phyloP scores from a whole-genome alignment of 768 basidiomycete genomes.

The Boletus bicolor region DNA sequence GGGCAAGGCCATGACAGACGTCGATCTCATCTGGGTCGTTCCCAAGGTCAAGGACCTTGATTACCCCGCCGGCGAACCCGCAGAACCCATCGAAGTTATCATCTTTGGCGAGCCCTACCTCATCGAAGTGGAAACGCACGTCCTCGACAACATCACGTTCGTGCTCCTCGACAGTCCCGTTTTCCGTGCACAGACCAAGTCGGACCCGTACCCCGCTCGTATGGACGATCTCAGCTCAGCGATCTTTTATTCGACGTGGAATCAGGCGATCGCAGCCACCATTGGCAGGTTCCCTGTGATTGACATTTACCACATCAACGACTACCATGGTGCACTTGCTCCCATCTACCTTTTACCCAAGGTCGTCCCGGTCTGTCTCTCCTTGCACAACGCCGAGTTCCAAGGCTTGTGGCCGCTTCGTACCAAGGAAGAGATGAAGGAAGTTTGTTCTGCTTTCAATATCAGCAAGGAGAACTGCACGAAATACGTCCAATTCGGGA shows the following conservation, averaged over 20 bases:
- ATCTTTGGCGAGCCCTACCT: constrained; percentile 96
- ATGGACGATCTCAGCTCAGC: constrained; percentile 97
- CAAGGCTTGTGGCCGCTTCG: constrained; percentile 95
- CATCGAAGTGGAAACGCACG: constrained; percentile 92
- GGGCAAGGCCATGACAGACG: constrained; percentile 98
- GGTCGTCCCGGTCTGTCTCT: constrained; percentile 85
- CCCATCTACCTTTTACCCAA: constrained; percentile 90
- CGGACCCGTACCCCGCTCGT: constrained; percentile 93
- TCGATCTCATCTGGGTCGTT: constrained; percentile 89
- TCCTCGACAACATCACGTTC: constrained; percentile 92
- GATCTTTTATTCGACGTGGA: constrained; percentile 98
- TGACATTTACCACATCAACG: constrained; percentile 93
- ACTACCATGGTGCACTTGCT: constrained; percentile 91
- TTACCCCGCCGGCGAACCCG: constrained; percentile 87
- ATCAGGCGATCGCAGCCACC: constrained; percentile 91
- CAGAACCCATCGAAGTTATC: constrained; percentile 92
- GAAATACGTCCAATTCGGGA: constrained; percentile 97
- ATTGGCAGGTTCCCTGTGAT: constrained; percentile 83
- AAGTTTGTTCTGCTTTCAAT: constrained; percentile 97
- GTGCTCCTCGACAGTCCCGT: constrained; percentile 93
- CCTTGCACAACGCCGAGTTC: constrained; percentile 96
- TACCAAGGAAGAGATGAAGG: constrained; percentile 98
- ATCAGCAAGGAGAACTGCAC: constrained; percentile 95
- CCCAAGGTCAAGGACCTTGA: constrained; percentile 95
- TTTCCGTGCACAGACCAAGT: constrained; percentile 94